These are phyloP conservation scores for Zygnema circumcarinatum DNA, from an alignment of 139 green algal genomes.

Conservation along the genomic window DNA sequence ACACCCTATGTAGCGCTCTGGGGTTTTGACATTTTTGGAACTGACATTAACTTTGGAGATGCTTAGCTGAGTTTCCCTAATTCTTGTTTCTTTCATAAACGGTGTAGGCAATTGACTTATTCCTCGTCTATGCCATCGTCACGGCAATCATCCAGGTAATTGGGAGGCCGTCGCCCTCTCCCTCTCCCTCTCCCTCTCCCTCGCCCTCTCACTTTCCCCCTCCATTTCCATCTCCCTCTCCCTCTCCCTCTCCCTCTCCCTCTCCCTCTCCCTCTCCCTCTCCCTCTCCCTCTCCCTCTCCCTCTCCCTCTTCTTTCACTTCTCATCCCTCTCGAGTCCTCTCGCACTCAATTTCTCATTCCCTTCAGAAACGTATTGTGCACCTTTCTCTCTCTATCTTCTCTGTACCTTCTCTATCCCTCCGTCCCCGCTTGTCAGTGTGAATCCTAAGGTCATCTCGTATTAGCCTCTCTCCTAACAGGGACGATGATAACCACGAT, in stretches of 20 bases:
- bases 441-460: too few relatives aligned
- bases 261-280: not conserved
- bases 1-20: not conserved
- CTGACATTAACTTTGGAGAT: not conserved
- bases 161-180: not conserved
- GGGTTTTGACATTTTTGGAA: not conserved
- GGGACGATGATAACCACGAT: too few relatives aligned
- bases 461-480: too few relatives aligned
- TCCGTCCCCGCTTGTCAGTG: too few relatives aligned
- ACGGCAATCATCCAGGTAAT: constrained; percentile 46
- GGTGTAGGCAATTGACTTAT: constrained; percentile 30
- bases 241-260: constrained; percentile 5
- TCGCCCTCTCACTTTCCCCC: not conserved
- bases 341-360: not conserved
- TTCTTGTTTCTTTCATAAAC: not conserved
- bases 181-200: not conserved
- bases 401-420: too few relatives aligned
- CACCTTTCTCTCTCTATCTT: too few relatives aligned
- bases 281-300: not conserved
- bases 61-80: not conserved
- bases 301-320: not conserved
- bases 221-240: not conserved
- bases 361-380: too few relatives aligned
- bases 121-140: constrained; percentile 30
- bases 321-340: not conserved